Conservation (phyloP, 1,139 yeast species). For the Candida neerlandica region DNA sequence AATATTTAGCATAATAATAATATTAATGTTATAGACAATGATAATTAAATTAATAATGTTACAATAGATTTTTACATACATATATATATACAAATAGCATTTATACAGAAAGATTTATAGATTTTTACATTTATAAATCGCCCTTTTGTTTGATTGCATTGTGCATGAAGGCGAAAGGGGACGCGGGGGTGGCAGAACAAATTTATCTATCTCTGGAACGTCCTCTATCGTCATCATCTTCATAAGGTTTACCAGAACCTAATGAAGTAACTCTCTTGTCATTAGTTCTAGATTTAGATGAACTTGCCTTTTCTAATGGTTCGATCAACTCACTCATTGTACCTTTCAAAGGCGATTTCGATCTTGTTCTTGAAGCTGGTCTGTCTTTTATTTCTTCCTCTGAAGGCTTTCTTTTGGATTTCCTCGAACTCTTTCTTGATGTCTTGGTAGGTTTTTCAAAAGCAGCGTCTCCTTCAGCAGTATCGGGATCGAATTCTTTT, state of each 20-base stretch:
- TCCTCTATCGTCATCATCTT: slow-evolving; percentile 18
- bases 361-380: slow-evolving; percentile 45
- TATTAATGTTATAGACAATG: neutral
- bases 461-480: too few species aligned
- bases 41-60: neutral
- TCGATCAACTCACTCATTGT: slow-evolving; percentile 31
- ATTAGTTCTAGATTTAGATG: slow-evolving; percentile 19
- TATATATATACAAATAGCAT: neutral
- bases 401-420: neutral
- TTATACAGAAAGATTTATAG: neutral
- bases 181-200: neutral
- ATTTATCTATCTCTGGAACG: slow-evolving; percentile 10
- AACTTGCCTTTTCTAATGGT: slow-evolving; percentile 20
- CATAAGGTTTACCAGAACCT: slow-evolving; percentile 8
- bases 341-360: slow-evolving; percentile 45
- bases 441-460: neutral
- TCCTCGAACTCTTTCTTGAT: slow-evolving; percentile 7
- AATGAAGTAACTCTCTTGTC: slow-evolving; percentile 8
- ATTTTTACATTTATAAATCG: neutral
- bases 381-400: slow-evolving; percentile 20
- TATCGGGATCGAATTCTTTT: slow-evolving; percentile 1
- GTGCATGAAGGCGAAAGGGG: neutral
- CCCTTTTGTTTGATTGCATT: neutral
- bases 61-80: slow-evolving; percentile 2
- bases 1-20: slow-evolving; percentile 31